Conservation (phyloP, 257 asterid genomes). For the Craterostigma plantagineum region DNA sequence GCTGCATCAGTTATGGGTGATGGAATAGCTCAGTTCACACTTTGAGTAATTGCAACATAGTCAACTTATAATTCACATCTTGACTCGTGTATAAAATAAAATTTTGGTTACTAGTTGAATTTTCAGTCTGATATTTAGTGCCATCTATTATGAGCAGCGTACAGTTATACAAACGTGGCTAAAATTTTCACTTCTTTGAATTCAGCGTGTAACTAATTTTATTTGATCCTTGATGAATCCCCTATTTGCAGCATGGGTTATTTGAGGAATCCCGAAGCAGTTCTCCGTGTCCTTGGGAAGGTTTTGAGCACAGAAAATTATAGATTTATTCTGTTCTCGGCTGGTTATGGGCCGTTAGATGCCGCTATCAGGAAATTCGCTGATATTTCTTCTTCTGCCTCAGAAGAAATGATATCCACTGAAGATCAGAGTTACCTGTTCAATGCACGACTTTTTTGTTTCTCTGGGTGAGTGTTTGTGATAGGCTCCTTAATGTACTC, state of each 20-base stretch:
- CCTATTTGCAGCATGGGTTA: constrained; percentile 76
- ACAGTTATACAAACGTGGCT: too few relatives aligned
- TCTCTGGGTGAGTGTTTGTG: constrained; percentile 49
- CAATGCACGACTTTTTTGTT: constrained; percentile 52
- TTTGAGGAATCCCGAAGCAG: constrained; percentile 33
- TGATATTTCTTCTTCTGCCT: constrained; percentile 20
- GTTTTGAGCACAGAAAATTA: constrained; percentile 31
- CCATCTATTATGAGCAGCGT: too few relatives aligned
- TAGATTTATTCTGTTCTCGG: constrained; percentile 59
- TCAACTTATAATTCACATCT: too few relatives aligned
- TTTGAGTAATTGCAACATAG: too few relatives aligned
- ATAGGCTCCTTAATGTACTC: constrained; percentile 4
- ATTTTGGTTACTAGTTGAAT: too few relatives aligned
- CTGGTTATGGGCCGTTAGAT: constrained; percentile 74
- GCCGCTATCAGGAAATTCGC: constrained; percentile 33
- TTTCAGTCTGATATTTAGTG: too few relatives aligned
- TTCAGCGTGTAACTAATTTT: too few relatives aligned
- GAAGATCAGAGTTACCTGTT: constrained; percentile 43
- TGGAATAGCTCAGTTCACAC: too few relatives aligned
- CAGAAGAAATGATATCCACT: constrained; percentile 23
- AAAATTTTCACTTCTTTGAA: too few relatives aligned
- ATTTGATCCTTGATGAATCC: constrained; percentile 1
- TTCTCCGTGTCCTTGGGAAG: constrained; percentile 33
- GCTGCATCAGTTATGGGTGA: too few relatives aligned
- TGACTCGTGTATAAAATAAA: too few relatives aligned